A percentile compares a stretch with the other conserved stretches of the same genome.
Conservation (phyloP, 306 rosid genomes). For the Ormosia semicastrata region DNA sequence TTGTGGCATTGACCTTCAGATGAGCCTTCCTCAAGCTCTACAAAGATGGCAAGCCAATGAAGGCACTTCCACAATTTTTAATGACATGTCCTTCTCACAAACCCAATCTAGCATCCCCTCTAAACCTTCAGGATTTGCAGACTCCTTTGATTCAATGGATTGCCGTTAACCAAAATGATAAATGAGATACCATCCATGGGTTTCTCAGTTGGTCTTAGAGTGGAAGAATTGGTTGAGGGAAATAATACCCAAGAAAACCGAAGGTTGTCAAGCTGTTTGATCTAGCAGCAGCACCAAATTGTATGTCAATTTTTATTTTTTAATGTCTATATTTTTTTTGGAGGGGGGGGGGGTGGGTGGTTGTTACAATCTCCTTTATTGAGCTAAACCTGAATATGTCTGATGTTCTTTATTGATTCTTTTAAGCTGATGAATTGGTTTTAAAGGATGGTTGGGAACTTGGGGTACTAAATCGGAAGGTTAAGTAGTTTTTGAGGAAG, state of each 20-base stretch:
- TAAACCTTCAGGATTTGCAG: conserved; percentile 74
- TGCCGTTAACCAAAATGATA: conserved; percentile 49
- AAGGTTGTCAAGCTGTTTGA: conserved; percentile 30
- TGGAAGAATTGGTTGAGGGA: not conserved
- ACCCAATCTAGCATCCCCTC: conserved; percentile 84
- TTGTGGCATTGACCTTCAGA: conserved; percentile 50
- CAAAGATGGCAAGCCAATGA: conserved; percentile 94
- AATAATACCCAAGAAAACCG: not conserved
- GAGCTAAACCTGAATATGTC: conserved; percentile 24
- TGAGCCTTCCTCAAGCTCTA: conserved; percentile 78
- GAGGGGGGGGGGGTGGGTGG: not conserved
- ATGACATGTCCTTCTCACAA: conserved; percentile 62
- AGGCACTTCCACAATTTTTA: conserved; percentile 76
- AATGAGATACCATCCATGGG: not conserved
- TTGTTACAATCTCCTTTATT: conserved; percentile 25
- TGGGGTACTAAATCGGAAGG: conserved; percentile 10
- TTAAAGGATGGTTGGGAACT: conserved; percentile 6
- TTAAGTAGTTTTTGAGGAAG: not conserved
- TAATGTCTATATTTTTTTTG: not conserved
- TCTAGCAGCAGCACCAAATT: conserved; percentile 15
- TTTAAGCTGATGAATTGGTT: conserved; percentile 11
- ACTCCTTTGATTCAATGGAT: conserved; percentile 71
- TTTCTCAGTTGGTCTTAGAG: not conserved
- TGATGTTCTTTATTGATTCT: conserved; percentile 24
- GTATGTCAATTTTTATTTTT: not conserved